phyloP scores from a whole-genome alignment of 805 yeast species.

The Osmozyma mogii region DNA sequence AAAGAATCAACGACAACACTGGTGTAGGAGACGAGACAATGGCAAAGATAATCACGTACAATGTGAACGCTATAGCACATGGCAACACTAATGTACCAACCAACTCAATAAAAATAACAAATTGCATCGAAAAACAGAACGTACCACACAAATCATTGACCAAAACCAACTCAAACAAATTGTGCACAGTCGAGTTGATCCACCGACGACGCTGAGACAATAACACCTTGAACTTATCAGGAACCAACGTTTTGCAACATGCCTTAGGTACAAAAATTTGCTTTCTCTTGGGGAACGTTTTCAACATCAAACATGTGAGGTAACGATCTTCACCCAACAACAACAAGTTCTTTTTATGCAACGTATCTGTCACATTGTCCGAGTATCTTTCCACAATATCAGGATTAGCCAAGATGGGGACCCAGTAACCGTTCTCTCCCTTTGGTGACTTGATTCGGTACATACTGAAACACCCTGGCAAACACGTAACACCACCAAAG shows the following conservation, averaged over 20 bases:
- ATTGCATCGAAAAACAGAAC: conserved; percentile 92
- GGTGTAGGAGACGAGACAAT: conserved; percentile 73
- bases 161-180: conserved; percentile 76
- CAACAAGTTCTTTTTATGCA: conserved; percentile 79
- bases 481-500: conserved; percentile 89
- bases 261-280: conserved; percentile 86
- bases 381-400: conserved; percentile 89
- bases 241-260: conserved; percentile 88
- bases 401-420: conserved; percentile 86
- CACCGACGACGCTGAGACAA: conserved; percentile 93
- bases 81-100: conserved; percentile 86
- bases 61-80: conserved; percentile 74
- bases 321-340: conserved; percentile 88
- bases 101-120: conserved; percentile 75
- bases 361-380: conserved; percentile 74
- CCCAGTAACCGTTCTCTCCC: conserved; percentile 68
- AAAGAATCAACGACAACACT: conserved; percentile 60
- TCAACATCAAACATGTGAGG: conserved; percentile 76
- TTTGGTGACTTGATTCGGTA: conserved; percentile 88
- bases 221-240: conserved; percentile 68
- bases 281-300: conserved; percentile 82
- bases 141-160: conserved; percentile 90
- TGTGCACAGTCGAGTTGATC: conserved; percentile 94
- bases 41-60: conserved; percentile 69
- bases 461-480: conserved; percentile 93